Base-by-base conservation (phyloP, 1,284 basidiomycete genomes). In the Megacollybia platyphylla region DNA sequence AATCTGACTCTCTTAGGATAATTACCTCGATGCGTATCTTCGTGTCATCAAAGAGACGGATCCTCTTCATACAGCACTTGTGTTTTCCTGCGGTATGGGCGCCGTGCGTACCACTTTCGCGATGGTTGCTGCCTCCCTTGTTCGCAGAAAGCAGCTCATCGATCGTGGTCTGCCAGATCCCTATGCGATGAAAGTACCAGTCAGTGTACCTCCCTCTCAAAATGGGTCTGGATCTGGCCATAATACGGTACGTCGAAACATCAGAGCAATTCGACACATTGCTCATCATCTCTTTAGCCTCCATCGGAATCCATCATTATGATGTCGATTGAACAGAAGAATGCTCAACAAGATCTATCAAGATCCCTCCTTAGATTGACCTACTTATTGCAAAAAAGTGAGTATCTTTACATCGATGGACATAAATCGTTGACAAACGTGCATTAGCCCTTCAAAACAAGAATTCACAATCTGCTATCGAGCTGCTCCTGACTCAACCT, bases 11-110 rank as follows among this genome's bases (percentile, higher is more conserved):
- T 30, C 15, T 5, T 52, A 89, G 78, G 86, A 93, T 58, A 91
- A 91, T 54, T 96, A 96, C 57, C 76, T 97, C 10, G 96, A 98
- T 60, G 87, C 89, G 1, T 96, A 97, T 60, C 71, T 94, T 13
- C 73, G 76, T 9, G 79, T 93, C 39, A 83, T 98, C 54, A 79
- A 81, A 52, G 65, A 76, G 32, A 79, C 86, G 0, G 88, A 96
- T 51, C 92, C 94, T 0, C 64, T 79, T 6, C 71, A 69, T 15
- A 91, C 89, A 0, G 82, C 86, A 0, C 68, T 98, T 11, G 88
- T 98, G 2, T 97, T 98, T 60, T 94, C 90, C 45, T 97, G 96
- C 58, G 94, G 96, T 34, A 93, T 96, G 76, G 96, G 96, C 36
- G 89, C 91, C 2, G 92, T 96, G 0, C 78, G 96, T 34, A 96